Evolutionary conservation across 805 yeast genomes (phyloP).

Genomic region (Teunomyces pallodes): DNA sequence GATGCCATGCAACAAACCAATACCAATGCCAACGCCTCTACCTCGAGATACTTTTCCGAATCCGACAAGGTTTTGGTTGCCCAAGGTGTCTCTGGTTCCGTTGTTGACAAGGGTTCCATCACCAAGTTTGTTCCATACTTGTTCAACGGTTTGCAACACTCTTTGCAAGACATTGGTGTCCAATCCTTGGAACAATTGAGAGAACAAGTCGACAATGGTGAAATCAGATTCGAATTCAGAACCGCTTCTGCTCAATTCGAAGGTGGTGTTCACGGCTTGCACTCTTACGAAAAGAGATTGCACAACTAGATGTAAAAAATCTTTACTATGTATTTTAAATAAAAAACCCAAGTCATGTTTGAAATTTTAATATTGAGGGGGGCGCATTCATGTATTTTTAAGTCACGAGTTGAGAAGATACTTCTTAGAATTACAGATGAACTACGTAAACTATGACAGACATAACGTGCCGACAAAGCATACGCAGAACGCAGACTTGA

Average conservation of each 20-base stretch:
- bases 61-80: constrained; percentile 94
- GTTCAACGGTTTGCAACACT: constrained; percentile 94
- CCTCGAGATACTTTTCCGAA: constrained; percentile 97
- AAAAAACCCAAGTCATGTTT: neutral
- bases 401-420: neutral
- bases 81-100: constrained; percentile 98
- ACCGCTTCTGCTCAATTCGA: constrained; percentile 98
- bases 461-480: constrained; percentile 8
- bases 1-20: constrained; percentile 97
- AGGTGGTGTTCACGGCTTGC: constrained; percentile 96
- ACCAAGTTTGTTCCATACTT: constrained; percentile 92
- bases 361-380: no score
- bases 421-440: neutral
- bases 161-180: constrained; percentile 97
- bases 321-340: constrained; percentile 1
- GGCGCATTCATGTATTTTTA: neutral
- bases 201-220: constrained; percentile 59
- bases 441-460: constrained; percentile 10
- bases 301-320: constrained; percentile 57
- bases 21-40: constrained; percentile 90
- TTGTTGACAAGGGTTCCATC: constrained; percentile 94
- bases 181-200: constrained; percentile 62
- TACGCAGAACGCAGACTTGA: constrained; percentile 31
- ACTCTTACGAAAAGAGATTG: constrained; percentile 95
- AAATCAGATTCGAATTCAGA: constrained; percentile 92